A percentile compares a stretch with the other conserved stretches of the same genome.
phyloP scores from a whole-genome alignment of 176 grass and related monocot species.

The Carex cristatella region DNA sequence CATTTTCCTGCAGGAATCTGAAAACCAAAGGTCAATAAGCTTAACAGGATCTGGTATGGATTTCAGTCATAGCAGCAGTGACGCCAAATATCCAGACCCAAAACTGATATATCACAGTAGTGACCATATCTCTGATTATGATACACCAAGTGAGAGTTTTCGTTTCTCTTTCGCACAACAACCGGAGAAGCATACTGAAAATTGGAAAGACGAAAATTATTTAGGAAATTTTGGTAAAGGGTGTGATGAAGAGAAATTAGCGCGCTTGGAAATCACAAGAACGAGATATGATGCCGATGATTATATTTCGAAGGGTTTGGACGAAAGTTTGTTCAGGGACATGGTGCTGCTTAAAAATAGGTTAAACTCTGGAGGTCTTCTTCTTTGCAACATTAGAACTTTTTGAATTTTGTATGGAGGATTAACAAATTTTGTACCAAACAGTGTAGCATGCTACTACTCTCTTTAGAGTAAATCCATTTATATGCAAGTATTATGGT shows the following conservation, averaged over 20 bases:
- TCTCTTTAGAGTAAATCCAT: neutral
- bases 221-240: neutral
- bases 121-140: constrained; percentile 20
- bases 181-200: constrained; percentile 10
- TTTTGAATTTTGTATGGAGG: constrained; percentile 17
- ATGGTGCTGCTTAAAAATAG: constrained; percentile 24
- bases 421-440: neutral
- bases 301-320: constrained; percentile 16
- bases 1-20: constrained; percentile 23
- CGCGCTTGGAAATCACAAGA: neutral
- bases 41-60: constrained; percentile 12
- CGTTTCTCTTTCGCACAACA: neutral
- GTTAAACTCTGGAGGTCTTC: constrained; percentile 25
- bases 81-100: constrained; percentile 13
- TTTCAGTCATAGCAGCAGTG: constrained; percentile 13
- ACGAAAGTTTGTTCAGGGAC: constrained; percentile 26
- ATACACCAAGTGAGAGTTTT: constrained; percentile 21
- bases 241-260: constrained; percentile 4
- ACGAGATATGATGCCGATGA: constrained; percentile 31
- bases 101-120: constrained; percentile 1
- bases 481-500: neutral
- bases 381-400: constrained; percentile 28
- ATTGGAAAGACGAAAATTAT: constrained; percentile 14
- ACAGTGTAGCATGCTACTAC: neutral
- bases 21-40: constrained; percentile 18